These are phyloP conservation scores for Chlamydomonas urium DNA, from an alignment of 139 green algal species.

Conservation along the genomic window DNA sequence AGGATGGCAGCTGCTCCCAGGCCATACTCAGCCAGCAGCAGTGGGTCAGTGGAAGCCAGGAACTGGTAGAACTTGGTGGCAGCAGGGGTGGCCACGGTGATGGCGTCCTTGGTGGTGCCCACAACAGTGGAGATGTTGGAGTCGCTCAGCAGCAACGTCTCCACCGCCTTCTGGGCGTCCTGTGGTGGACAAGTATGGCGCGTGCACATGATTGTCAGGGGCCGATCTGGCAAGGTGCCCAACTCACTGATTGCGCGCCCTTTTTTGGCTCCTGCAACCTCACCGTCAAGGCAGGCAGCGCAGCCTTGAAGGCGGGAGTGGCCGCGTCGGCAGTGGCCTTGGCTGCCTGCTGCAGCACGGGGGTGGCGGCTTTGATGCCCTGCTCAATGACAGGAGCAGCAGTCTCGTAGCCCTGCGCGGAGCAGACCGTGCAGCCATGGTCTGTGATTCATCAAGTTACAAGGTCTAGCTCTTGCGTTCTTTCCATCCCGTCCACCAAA, in stretches of 20 bases:
- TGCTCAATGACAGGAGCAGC: conserved; percentile 60
- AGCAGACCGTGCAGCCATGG: not conserved
- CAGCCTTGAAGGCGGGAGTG: conserved; percentile 34
- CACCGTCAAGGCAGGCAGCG: conserved; percentile 44
- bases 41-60: conserved; percentile 49
- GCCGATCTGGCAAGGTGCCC: too few species aligned
- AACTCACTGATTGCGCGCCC: too few species aligned
- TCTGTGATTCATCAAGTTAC: not conserved
- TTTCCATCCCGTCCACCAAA: not conserved
- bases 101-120: conserved; percentile 33
- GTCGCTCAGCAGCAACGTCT: too few species aligned
- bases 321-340: conserved; percentile 39
- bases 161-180: not conserved
- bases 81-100: conserved; percentile 46
- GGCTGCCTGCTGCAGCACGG: conserved; percentile 40
- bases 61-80: conserved; percentile 40
- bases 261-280: too few species aligned
- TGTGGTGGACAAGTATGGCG: too few species aligned
- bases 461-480: not conserved
- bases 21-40: conserved; percentile 61
- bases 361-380: conserved; percentile 36
- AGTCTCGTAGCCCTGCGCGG: conserved; percentile 47
- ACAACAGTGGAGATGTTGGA: too few species aligned
- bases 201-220: too few species aligned
- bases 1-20: conserved; percentile 12